phyloP scores from a whole-genome alignment of 768 basidiomycete species.

The Termitomyces eurrhizus region DNA sequence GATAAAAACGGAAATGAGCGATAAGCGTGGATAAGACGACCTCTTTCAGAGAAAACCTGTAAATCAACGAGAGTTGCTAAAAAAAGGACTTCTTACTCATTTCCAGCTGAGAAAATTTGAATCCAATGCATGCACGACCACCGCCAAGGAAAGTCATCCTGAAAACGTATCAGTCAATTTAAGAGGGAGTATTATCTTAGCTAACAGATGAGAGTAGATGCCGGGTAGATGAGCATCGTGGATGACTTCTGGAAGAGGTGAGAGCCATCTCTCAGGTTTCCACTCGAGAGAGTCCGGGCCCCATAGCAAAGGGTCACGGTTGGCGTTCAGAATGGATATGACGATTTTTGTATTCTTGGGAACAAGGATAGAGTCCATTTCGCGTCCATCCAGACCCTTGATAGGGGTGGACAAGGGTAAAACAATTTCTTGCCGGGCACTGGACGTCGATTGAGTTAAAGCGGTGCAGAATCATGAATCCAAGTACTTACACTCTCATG shows the following conservation, averaged over 20 bases:
- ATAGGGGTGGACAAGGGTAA: slow-evolving; percentile 32
- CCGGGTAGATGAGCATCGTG: slow-evolving; percentile 31
- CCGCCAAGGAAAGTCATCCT: slow-evolving; percentile 35
- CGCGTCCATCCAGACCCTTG: slow-evolving; percentile 24
- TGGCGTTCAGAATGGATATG: slow-evolving; percentile 26
- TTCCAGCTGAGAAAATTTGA: slow-evolving; percentile 38
- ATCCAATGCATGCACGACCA: slow-evolving; percentile 33
- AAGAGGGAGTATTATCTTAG: background rate
- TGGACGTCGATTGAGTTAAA: slow-evolving; percentile 10
- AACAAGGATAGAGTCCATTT: slow-evolving; percentile 25
- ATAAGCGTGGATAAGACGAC: slow-evolving; percentile 16
- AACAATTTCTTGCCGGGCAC: slow-evolving; percentile 25
- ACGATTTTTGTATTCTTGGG: slow-evolving; percentile 27
- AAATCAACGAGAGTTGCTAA: background rate
- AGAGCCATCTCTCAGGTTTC: slow-evolving; percentile 40
- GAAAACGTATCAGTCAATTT: background rate
- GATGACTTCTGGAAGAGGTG: slow-evolving; percentile 25
- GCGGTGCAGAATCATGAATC: slow-evolving; percentile 9
- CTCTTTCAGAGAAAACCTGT: slow-evolving; percentile 7
- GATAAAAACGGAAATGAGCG: slow-evolving; percentile 15
- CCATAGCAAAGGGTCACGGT: slow-evolving; percentile 31
- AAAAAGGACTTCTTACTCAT: slow-evolving; percentile 26
- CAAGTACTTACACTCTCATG: slow-evolving; percentile 15
- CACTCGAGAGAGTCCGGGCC: slow-evolving; percentile 35
- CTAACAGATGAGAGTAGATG: slow-evolving; percentile 33